Conservation (phyloP, 108 stramenopile species). For the Nannochloropsis granulata region DNA sequence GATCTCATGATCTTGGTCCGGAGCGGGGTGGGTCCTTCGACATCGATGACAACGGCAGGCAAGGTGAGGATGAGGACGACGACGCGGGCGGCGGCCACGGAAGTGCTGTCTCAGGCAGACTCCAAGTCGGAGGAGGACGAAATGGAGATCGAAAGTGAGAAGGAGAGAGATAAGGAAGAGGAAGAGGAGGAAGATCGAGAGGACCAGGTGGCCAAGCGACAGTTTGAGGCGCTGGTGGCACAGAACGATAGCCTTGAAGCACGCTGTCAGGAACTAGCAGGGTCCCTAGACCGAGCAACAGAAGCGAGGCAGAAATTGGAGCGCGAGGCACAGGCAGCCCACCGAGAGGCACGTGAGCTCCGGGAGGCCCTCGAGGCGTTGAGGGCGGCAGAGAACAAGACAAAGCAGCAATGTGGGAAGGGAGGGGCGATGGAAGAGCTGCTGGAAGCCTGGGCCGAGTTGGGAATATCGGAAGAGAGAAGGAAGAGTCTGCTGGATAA, state of each 20-base stretch:
- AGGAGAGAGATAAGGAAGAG: neutral
- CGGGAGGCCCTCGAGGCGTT: neutral
- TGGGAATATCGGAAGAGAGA: neutral
- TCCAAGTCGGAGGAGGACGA: neutral
- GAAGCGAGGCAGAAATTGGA: neutral
- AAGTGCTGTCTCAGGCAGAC: too few species aligned
- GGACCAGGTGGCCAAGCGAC: neutral
- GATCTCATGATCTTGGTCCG: neutral
- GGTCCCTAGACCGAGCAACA: neutral
- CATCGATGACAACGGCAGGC: neutral
- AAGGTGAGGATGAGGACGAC: neutral
- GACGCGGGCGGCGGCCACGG: neutral
- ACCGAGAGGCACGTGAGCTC: neutral
- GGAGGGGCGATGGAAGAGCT: neutral
- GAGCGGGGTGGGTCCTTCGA: neutral
- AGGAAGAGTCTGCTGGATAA: neutral
- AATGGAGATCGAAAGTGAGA: neutral
- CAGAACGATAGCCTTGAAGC: neutral
- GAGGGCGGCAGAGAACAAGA: neutral
- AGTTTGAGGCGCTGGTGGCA: neutral
- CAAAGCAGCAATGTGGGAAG: neutral
- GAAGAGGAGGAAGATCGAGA: neutral
- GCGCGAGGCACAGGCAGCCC: neutral
- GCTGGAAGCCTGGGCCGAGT: neutral
- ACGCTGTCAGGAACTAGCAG: neutral